phyloP scores from a whole-genome alignment of 306 rosid genomes.

The Abrus pulchellus region DNA sequence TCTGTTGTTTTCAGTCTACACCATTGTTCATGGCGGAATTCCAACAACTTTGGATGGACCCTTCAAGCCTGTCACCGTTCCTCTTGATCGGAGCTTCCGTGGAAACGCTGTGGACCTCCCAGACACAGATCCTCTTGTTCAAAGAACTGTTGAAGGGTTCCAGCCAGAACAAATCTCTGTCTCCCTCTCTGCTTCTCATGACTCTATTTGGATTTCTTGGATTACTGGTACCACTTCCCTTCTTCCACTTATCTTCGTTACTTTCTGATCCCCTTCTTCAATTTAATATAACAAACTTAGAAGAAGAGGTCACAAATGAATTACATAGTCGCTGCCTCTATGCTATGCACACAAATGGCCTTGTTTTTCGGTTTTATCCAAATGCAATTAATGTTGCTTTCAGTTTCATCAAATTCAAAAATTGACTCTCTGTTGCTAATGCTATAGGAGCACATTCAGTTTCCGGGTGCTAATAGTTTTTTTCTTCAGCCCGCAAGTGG shows the following conservation, averaged over 20 bases:
- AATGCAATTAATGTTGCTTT: conserved; percentile 27
- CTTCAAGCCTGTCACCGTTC: conserved; percentile 82
- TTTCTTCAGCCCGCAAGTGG: conserved; percentile 17
- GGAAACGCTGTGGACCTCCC: conserved; percentile 83
- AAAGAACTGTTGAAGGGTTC: conserved; percentile 61
- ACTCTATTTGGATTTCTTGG: conserved; percentile 92
- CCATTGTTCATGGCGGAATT: conserved; percentile 51
- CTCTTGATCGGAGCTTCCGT: conserved; percentile 72
- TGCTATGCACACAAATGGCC: not conserved
- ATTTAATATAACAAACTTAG: not conserved
- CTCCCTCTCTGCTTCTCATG: conserved; percentile 70
- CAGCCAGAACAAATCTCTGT: conserved; percentile 86
- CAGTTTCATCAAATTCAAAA: not conserved
- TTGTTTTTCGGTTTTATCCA: not conserved
- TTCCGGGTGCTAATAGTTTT: not conserved
- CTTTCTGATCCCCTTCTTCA: not conserved
- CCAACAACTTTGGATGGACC: conserved; percentile 85
- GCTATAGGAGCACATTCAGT: not conserved
- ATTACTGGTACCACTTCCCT: conserved; percentile 63
- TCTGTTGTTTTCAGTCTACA: conserved; percentile 40
- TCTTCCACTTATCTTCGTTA: not conserved
- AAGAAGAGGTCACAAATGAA: too few species aligned
- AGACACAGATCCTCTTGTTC: conserved; percentile 72
- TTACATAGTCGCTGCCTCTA: not conserved
- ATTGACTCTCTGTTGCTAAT: not conserved